Evolutionary conservation across 192 early-diverging fungal species (phyloP).

Genomic region (Linnemannia schmuckeri): DNA sequence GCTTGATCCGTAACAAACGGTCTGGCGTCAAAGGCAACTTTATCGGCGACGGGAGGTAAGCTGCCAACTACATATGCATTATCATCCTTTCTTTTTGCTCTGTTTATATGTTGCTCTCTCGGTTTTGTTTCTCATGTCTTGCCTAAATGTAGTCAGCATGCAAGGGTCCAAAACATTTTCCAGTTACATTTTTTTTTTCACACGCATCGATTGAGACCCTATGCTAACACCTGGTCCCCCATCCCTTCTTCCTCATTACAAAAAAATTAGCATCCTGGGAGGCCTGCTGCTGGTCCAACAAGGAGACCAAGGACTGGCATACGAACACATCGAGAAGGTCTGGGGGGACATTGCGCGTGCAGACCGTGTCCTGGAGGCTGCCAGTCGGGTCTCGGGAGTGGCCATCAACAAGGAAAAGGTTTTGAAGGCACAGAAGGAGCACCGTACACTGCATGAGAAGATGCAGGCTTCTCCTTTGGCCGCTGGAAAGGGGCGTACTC

Average conservation of each 20-base stretch:
- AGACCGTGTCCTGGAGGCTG: slow-evolving; percentile 50
- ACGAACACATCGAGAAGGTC: slow-evolving; percentile 60
- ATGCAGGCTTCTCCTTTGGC: slow-evolving; percentile 29
- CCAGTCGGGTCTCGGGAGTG: slow-evolving; percentile 44
- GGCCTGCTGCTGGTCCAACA: slow-evolving; percentile 54
- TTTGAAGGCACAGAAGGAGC: slow-evolving; percentile 23
- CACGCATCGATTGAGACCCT: neutral
- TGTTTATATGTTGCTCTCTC: neutral
- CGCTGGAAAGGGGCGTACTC: neutral
- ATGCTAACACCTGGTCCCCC: neutral
- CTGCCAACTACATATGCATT: neutral
- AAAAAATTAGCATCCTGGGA: slow-evolving; percentile 52
- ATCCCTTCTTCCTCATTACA: neutral
- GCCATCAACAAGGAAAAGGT: slow-evolving; percentile 5
- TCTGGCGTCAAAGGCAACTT: slow-evolving; percentile 59
- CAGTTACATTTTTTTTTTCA: neutral
- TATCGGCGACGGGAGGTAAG: slow-evolving; percentile 58
- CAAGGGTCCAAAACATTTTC: neutral
- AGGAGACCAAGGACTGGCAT: slow-evolving; percentile 51
- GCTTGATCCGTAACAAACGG: slow-evolving; percentile 35
- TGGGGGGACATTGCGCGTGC: slow-evolving; percentile 61
- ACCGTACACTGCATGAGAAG: slow-evolving; percentile 24
- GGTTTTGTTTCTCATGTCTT: neutral
- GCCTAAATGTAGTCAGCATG: slow-evolving; percentile 1
- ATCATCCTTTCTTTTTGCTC: neutral